Conservation (phyloP, 2,329 filamentous ascomycete species). For the Zymoseptoria ardabiliae region DNA sequence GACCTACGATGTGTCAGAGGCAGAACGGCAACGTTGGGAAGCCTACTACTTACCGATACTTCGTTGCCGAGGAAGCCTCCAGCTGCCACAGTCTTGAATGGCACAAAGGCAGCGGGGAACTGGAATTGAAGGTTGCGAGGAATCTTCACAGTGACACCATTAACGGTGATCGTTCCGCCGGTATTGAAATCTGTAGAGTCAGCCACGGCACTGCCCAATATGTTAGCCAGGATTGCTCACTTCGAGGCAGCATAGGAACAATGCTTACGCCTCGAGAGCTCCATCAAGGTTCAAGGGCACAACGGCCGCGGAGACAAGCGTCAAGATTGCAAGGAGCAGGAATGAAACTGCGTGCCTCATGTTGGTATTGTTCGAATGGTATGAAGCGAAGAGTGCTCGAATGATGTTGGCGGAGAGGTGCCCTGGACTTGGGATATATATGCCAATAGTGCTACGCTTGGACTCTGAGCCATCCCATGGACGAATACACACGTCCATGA, state of each 20-base stretch:
- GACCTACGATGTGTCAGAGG: slow-evolving; percentile 23
- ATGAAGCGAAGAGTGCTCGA: too few relatives aligned
- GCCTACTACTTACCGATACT: slow-evolving; percentile 18
- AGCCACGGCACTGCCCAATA: slow-evolving; percentile 12
- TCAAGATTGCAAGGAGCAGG: too few relatives aligned
- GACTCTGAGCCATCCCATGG: too few relatives aligned
- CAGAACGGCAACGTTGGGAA: neutral
- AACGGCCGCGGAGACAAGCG: slow-evolving; percentile 17
- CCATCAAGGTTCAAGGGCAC: slow-evolving; percentile 12
- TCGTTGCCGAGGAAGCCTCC: slow-evolving; percentile 18
- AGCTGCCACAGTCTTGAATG: slow-evolving; percentile 31
- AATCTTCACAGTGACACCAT: slow-evolving; percentile 40
- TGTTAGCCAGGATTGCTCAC: too few relatives aligned
- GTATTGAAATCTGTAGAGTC: slow-evolving; percentile 33
- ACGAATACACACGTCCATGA: too few relatives aligned
- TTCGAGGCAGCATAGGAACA: too few relatives aligned
- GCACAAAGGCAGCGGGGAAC: slow-evolving; percentile 42
- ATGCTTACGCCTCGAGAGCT: slow-evolving; percentile 22
- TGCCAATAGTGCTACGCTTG: too few relatives aligned
- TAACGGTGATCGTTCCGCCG: slow-evolving; percentile 41
- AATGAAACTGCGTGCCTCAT: too few relatives aligned
- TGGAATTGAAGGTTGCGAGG: slow-evolving; percentile 46
- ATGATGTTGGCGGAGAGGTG: too few relatives aligned
- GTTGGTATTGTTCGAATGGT: too few relatives aligned
- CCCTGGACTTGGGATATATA: too few relatives aligned